Evolutionary conservation across 176 grass and related monocot genomes (phyloP).

Genomic region (Triticum turgidum): DNA sequence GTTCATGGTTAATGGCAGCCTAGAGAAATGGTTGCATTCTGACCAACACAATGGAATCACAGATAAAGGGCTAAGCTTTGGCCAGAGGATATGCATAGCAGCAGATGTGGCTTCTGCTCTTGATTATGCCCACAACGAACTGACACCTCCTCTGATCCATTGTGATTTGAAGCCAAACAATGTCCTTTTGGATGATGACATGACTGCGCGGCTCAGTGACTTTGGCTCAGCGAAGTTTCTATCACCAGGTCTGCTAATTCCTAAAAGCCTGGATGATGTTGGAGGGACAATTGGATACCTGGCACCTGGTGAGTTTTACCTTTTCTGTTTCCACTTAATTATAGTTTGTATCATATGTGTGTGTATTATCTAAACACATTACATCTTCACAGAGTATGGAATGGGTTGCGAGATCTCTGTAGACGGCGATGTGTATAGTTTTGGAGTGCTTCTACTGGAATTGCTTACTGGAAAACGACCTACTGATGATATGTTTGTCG

Average conservation of each 20-base stretch:
- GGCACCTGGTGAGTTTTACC: constrained; percentile 25
- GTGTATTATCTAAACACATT: not conserved
- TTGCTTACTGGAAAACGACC: constrained; percentile 20
- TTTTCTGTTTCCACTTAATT: not conserved
- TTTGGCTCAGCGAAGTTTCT: constrained; percentile 42
- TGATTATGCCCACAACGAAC: constrained; percentile 30
- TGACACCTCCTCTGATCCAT: too few species aligned
- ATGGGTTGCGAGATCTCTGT: constrained; percentile 26
- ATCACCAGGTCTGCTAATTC: not conserved
- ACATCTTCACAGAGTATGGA: constrained; percentile 15
- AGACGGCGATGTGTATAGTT: constrained; percentile 25
- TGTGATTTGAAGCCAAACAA: constrained; percentile 29
- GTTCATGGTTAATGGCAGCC: constrained; percentile 41
- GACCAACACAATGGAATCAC: not conserved
- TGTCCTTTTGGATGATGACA: constrained; percentile 25
- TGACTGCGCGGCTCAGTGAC: constrained; percentile 18
- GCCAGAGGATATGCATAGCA: constrained; percentile 7
- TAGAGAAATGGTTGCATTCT: constrained; percentile 24
- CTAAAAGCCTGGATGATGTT: not conserved
- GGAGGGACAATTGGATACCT: constrained; percentile 43
- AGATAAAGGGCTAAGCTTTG: not conserved
- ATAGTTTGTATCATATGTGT: not conserved
- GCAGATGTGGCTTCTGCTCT: constrained; percentile 26
- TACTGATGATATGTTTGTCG: not conserved
- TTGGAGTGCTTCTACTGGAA: constrained; percentile 32